Evolutionary conservation across 2,329 filamentous ascomycete species (phyloP).

Genomic region (Pyricularia grisea): DNA sequence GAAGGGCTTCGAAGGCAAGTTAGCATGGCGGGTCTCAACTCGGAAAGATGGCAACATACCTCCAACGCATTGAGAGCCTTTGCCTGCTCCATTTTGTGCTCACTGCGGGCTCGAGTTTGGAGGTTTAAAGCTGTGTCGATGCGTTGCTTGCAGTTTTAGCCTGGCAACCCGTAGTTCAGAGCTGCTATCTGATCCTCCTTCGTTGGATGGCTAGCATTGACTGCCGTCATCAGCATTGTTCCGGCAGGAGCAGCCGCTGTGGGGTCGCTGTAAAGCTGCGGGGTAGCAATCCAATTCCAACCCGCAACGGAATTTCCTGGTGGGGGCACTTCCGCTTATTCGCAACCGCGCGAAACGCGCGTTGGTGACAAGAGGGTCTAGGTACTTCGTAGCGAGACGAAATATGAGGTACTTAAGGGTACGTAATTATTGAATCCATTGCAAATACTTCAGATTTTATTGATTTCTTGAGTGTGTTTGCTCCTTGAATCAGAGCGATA

Average conservation of each 20-base stretch:
- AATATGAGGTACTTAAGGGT: too few species aligned
- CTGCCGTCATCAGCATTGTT: not conserved
- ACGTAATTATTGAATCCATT: not conserved
- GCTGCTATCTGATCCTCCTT: not conserved
- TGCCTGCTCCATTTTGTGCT: slow-evolving; percentile 58
- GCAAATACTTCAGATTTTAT: too few species aligned
- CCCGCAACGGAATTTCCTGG: not conserved
- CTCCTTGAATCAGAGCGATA: too few species aligned
- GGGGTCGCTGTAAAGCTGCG: not conserved
- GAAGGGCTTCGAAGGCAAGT: slow-evolving; percentile 63
- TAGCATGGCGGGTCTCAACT: slow-evolving; percentile 1
- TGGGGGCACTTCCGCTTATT: not conserved
- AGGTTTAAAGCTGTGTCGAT: not conserved
- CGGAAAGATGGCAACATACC: slow-evolving; percentile 27
- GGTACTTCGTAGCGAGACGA: too few species aligned
- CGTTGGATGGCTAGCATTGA: not conserved
- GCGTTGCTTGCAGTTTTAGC: not conserved
- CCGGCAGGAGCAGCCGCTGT: not conserved
- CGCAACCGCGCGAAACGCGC: not conserved
- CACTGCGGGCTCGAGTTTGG: not conserved
- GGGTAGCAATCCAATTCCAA: not conserved
- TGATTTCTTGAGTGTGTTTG: too few species aligned
- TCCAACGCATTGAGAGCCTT: slow-evolving; percentile 56
- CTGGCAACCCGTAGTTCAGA: not conserved
- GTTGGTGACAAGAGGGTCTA: not conserved